Evolutionary conservation across 2,329 filamentous ascomycete genomes (phyloP).

Genomic region (Huntiella bhutanensis): DNA sequence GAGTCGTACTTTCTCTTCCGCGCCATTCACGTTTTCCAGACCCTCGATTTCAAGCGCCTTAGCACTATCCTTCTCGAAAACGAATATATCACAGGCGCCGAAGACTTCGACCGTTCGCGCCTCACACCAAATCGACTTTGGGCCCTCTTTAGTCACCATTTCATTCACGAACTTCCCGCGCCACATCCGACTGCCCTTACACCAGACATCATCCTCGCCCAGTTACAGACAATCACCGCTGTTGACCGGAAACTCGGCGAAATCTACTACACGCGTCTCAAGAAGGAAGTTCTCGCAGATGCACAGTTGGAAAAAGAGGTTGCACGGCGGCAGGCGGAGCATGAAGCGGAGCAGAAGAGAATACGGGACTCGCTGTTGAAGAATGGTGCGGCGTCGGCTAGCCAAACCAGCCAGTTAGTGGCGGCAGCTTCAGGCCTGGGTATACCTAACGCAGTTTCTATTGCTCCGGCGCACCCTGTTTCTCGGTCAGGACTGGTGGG

Average conservation of each 20-base stretch:
- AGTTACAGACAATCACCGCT: constrained; percentile 8
- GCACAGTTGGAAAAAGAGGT: constrained; percentile 8
- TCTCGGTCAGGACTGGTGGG: neutral
- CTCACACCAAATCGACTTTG: constrained; percentile 62
- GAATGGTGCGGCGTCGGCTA: neutral
- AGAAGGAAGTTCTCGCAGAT: constrained; percentile 9
- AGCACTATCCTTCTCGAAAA: constrained; percentile 60
- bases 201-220: constrained; percentile 5
- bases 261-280: constrained; percentile 9
- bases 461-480: constrained; percentile 2
- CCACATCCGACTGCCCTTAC: constrained; percentile 6
- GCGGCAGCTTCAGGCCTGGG: constrained; percentile 7
- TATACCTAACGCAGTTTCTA: constrained; percentile 4
- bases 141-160: constrained; percentile 55
- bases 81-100: constrained; percentile 48
- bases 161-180: constrained; percentile 47
- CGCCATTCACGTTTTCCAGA: constrained; percentile 50
- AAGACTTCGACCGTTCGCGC: constrained; percentile 52
- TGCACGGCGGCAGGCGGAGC: constrained; percentile 3
- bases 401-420: constrained; percentile 3
- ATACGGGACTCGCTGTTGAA: constrained; percentile 7
- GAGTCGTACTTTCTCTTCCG: constrained; percentile 77
- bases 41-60: constrained; percentile 49
- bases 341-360: constrained; percentile 6
- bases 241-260: constrained; percentile 9